Conservation (phyloP, 176 grass and related monocot species). For the Poa annua region DNA sequence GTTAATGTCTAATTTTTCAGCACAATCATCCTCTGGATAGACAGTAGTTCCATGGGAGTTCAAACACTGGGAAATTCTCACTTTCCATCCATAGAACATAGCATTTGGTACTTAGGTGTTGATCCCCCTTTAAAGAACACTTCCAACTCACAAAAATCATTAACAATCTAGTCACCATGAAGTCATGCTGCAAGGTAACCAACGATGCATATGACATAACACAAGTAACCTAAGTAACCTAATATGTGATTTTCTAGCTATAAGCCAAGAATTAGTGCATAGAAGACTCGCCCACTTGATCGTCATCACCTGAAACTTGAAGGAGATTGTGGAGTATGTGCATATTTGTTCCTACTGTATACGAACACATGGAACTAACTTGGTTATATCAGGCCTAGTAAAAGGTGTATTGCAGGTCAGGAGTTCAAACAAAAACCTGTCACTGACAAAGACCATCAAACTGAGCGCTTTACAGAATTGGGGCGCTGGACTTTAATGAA, state of each 20-base stretch:
- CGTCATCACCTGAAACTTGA: not conserved
- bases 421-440: not conserved
- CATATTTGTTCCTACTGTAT: constrained; percentile 20
- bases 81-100: constrained; percentile 24
- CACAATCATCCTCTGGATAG: not conserved
- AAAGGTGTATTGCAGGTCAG: not conserved
- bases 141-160: constrained; percentile 19
- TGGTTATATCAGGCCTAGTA: constrained; percentile 10
- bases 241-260: constrained; percentile 4
- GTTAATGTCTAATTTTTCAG: not conserved
- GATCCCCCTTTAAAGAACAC: not conserved
- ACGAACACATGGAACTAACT: not conserved
- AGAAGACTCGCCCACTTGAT: constrained; percentile 22
- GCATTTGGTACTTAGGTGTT: constrained; percentile 10
- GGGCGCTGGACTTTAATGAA: not conserved
- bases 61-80: not conserved
- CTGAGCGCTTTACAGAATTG: too few species aligned
- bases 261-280: not conserved
- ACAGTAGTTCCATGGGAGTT: not conserved
- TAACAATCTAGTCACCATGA: constrained; percentile 9
- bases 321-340: not conserved
- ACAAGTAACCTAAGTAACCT: not conserved
- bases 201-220: not conserved
- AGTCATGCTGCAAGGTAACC: constrained; percentile 1
- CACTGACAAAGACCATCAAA: constrained; percentile 10